Percentiles rank a stretch among this genome's conserved stretches.
phyloP scores from a whole-genome alignment of 192 early-diverging fungal genomes.

The Coemansia sp. region DNA sequence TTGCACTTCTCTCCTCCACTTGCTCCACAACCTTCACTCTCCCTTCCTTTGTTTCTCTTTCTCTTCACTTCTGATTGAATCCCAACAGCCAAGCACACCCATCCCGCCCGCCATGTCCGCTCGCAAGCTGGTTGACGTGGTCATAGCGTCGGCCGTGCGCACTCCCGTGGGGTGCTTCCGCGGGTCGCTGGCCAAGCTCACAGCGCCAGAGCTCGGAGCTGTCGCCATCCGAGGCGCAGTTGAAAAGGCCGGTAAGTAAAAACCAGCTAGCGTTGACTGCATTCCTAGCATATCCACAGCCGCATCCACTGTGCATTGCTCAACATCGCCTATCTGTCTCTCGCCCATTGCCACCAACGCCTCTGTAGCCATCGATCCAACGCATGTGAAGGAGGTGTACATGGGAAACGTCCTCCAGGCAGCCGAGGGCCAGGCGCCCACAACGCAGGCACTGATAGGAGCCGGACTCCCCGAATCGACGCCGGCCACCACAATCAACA shows the following conservation, averaged over 20 bases:
- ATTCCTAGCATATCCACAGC: not conserved
- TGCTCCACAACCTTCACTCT: not conserved
- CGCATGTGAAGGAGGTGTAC: constrained; percentile 89
- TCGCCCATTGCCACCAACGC: not conserved
- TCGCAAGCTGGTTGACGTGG: constrained; percentile 47
- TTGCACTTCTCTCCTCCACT: too few relatives aligned
- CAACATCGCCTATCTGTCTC: not conserved
- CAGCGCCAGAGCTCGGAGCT: constrained; percentile 83
- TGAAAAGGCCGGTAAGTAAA: constrained; percentile 71
- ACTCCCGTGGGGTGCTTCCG: constrained; percentile 93
- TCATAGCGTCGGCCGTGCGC: constrained; percentile 64
- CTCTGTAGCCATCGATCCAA: constrained; percentile 64
- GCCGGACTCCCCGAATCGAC: constrained; percentile 77
- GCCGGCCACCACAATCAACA: constrained; percentile 96
- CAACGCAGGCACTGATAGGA: constrained; percentile 84
- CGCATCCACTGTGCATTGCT: not conserved
- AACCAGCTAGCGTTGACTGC: not conserved
- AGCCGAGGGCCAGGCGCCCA: constrained; percentile 86
- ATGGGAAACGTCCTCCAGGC: constrained; percentile 95
- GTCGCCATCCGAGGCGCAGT: constrained; percentile 83
- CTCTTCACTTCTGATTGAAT: not conserved
- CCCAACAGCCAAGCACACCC: not conserved
- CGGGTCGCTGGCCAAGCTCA: constrained; percentile 80
- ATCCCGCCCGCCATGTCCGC: constrained; percentile 23
- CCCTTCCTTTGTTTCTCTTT: not conserved